These are phyloP conservation scores for Chrysosporium queenslandicum DNA, from an alignment of 2,329 filamentous ascomycete genomes.

Conservation along the genomic window DNA sequence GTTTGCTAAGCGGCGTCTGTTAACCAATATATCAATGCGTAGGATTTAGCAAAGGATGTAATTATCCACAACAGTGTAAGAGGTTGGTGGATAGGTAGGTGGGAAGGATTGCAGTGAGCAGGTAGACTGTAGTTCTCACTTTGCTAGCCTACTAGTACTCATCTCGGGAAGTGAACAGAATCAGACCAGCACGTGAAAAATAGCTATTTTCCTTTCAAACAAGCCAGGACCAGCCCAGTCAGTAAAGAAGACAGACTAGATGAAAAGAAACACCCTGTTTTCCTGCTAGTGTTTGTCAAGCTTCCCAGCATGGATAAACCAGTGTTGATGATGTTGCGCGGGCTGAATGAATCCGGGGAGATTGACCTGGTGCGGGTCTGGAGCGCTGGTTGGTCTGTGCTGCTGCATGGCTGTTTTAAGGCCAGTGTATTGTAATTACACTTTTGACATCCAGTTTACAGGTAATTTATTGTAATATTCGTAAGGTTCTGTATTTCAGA, in stretches of 20 bases:
- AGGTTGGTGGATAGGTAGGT: no score
- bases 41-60: no score
- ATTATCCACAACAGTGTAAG: no score
- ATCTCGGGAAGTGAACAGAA: background rate
- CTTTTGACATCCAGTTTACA: no score
- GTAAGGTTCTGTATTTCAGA: no score
- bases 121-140: no score
- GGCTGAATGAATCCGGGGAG: slow-evolving; percentile 6
- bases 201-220: background rate
- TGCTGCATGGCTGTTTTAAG: background rate
- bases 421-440: background rate
- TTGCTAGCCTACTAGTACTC: no score
- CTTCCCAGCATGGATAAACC: background rate
- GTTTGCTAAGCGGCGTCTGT: no score
- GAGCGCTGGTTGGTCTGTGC: background rate
- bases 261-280: background rate
- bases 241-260: background rate
- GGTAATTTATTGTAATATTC: no score
- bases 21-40: no score
- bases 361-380: slow-evolving; percentile 7
- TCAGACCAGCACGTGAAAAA: background rate
- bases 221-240: background rate
- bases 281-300: background rate
- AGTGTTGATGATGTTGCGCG: background rate
- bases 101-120: no score